Percentiles rank a stretch among this genome's conserved stretches.
Evolutionary conservation across 371 early-diverging fungal genomes (phyloP).

Genomic region (Mucor racemosus): DNA sequence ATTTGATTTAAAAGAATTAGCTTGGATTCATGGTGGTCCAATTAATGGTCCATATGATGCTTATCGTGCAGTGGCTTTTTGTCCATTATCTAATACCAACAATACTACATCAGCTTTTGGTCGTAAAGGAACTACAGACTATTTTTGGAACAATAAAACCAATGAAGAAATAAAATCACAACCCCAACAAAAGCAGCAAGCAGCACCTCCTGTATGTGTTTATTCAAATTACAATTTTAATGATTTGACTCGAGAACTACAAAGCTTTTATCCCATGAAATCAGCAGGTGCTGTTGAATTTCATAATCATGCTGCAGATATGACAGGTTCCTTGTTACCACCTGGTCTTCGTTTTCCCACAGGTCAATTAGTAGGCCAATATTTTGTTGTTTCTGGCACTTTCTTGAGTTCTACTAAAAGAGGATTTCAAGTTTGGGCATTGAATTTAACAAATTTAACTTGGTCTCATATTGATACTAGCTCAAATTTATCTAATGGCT

Average conservation of each 20-base stretch:
- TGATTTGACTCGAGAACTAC: conserved; percentile 74
- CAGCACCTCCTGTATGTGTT: conserved; percentile 54
- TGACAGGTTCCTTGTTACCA: conserved; percentile 63
- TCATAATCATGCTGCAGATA: conserved; percentile 58
- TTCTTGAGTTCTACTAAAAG: conserved; percentile 66
- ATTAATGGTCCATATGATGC: conserved; percentile 73
- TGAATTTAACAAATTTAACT: conserved; percentile 62
- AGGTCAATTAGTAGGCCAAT: conserved; percentile 71
- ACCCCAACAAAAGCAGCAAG: not conserved
- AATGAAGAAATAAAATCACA: not conserved
- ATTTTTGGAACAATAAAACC: conserved; percentile 24
- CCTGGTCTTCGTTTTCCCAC: conserved; percentile 84
- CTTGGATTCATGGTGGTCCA: conserved; percentile 67
- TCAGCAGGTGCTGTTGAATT: conserved; percentile 27
- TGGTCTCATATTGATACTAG: conserved; percentile 78
- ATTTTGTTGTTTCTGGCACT: conserved; percentile 77
- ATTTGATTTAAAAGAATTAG: conserved; percentile 65
- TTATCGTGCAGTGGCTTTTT: conserved; percentile 71
- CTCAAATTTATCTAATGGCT: conserved; percentile 63
- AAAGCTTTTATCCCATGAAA: conserved; percentile 55
- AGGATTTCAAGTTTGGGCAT: conserved; percentile 76
- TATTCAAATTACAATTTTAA: conserved; percentile 86
- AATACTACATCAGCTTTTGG: conserved; percentile 10
- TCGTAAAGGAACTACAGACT: conserved; percentile 1
- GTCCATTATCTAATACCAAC: conserved; percentile 4